Base-by-base conservation (phyloP, 495 filamentous ascomycete species). In the Filosporella fistucella region DNA sequence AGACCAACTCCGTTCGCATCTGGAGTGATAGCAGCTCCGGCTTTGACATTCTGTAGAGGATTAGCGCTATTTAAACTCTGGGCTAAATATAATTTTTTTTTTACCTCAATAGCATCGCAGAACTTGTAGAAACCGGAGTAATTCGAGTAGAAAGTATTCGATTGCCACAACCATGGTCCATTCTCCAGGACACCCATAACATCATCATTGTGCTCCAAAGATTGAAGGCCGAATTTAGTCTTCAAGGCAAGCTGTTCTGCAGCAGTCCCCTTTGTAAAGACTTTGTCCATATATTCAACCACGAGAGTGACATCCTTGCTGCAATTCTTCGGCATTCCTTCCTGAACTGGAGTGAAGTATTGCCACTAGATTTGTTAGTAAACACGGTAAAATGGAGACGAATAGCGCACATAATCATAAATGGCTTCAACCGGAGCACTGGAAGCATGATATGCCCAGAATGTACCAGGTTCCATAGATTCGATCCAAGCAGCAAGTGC, bases 391-490 rank as follows among this genome's bases (percentile, higher is more conserved):
- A 16, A n/a, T 1, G 12, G 8, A 11, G 11, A n/a, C n/a, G 2
- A 23, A 37, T 17, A 23, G 49, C 55, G 45, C 14, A 58, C 56
- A 51, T 78, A 85, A 49, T 84, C 69, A 4, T 70, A 70, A 21
- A 85, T 72, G 3, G 80, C 72, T 56, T 86, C 69, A 1, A 86
- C 82, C 4, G 78, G 76, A 2, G 76, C 82, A 53, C 75, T 80
- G 22, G 77, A 78, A 20, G 77, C 72, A 52, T 82, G 76, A 51
- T 83, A 84, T 1, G 81, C 81, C 80, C 80, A 85, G 61, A 82
- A 82, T 0, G 79, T 83, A 8, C 80, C 81, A 1, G 81, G 80
- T 4, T 76, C 66, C 16, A 70, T 64, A 1, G 66, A 66, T n/a
- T 74, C 76, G 6, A 73, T 73, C 83, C 83, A 86, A 0, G 74